phyloP scores from a whole-genome alignment of 305 asterid species.

The Rubia tinctorum region DNA sequence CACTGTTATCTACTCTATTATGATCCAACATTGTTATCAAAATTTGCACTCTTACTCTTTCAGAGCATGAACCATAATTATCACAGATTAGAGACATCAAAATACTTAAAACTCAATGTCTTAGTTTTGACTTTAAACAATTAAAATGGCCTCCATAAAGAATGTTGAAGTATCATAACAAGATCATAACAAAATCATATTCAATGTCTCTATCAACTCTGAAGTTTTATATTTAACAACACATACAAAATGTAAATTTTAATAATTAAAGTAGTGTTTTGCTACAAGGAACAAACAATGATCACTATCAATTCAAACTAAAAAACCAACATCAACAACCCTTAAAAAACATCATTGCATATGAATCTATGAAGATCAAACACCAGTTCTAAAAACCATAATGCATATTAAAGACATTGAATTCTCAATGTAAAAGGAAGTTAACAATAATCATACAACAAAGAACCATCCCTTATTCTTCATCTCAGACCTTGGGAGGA shows the following conservation, averaged over 20 bases:
- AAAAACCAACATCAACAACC: too few species aligned
- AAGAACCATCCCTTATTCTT: not conserved
- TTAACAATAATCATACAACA: not conserved
- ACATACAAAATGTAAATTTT: not conserved
- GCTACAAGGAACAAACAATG: not conserved
- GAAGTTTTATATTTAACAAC: not conserved
- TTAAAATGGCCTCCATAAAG: not conserved
- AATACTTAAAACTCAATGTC: conserved; percentile 16
- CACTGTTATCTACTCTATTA: too few species aligned
- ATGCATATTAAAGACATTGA: not conserved
- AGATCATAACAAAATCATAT: not conserved
- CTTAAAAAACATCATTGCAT: too few species aligned
- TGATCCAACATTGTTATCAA: too few species aligned
- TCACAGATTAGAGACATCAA: not conserved
- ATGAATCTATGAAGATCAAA: too few species aligned
- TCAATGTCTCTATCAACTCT: not conserved
- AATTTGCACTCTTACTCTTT: conserved; percentile 24
- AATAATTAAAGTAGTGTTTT: too few species aligned
- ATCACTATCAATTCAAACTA: not conserved
- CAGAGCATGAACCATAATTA: conserved; percentile 29
- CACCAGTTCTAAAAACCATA: not conserved
- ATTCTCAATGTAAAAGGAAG: conserved; percentile 3
- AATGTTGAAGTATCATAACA: not conserved
- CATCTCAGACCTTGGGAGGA: too few species aligned
- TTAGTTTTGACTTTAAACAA: not conserved